Percentiles rank a stretch among this genome's conserved stretches.
Conservation (phyloP, 208 protist genomes). For the Trypanosoma congolense region DNA sequence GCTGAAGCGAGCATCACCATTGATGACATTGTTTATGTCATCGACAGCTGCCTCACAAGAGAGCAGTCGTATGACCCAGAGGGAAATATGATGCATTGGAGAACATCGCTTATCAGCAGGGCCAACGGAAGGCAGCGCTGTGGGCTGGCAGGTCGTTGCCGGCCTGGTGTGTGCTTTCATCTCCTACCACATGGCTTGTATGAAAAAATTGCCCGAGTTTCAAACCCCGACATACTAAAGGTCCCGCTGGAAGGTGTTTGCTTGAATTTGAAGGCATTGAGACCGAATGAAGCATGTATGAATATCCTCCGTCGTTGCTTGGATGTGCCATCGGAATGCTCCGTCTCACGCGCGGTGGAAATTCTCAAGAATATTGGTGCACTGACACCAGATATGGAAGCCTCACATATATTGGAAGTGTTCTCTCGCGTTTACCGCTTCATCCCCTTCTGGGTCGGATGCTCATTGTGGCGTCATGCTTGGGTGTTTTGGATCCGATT, state of each 20-base stretch:
- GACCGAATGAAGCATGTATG: conserved; percentile 66
- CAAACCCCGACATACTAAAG: conserved; percentile 89
- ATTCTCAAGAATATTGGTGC: conserved; percentile 85
- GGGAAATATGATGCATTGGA: conserved; percentile 69
- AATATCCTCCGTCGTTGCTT: conserved; percentile 74
- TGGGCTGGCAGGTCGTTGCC: conserved; percentile 90
- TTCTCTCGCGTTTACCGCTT: conserved; percentile 81
- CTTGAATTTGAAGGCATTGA: conserved; percentile 84
- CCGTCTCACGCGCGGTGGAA: conserved; percentile 58
- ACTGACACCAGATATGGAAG: conserved; percentile 63
- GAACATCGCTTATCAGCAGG: conserved; percentile 69
- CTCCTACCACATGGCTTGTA: conserved; percentile 70
- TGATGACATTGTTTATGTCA: conserved; percentile 93
- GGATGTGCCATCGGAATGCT: conserved; percentile 50
- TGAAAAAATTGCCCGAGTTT: conserved; percentile 84
- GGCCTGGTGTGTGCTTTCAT: conserved; percentile 76
- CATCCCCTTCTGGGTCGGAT: conserved; percentile 88
- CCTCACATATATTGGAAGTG: conserved; percentile 74
- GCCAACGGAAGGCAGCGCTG: conserved; percentile 85
- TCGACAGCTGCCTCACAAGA: conserved; percentile 94
- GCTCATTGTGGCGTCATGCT: conserved; percentile 83
- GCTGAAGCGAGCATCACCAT: conserved; percentile 97
- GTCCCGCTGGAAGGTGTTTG: conserved; percentile 84
- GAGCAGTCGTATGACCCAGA: conserved; percentile 78
- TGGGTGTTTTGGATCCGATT: conserved; percentile 83